phyloP scores from a whole-genome alignment of 2,329 filamentous ascomycete genomes.

The Hypomyces rosellus region DNA sequence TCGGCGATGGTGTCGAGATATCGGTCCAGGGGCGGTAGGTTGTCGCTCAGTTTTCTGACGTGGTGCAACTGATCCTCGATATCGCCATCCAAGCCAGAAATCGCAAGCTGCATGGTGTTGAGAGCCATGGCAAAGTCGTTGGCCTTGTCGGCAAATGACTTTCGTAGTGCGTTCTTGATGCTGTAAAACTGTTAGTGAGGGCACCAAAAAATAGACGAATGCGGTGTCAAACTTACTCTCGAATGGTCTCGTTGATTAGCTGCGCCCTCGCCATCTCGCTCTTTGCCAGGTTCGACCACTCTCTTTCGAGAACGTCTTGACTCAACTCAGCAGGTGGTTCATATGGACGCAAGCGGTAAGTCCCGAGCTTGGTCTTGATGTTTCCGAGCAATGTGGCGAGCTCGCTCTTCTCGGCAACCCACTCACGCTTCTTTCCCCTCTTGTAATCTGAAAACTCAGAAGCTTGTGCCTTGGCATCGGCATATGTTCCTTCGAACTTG shows the following conservation, averaged over 20 bases:
- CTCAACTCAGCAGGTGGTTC: conserved; percentile 80
- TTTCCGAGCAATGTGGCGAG: conserved; percentile 88
- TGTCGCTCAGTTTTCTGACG: conserved; percentile 77
- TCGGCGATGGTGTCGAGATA: conserved; percentile 83
- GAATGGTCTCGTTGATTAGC: conserved; percentile 94
- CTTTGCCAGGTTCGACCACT: conserved; percentile 74
- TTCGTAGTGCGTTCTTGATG: conserved; percentile 92
- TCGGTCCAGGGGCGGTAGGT: conserved; percentile 79
- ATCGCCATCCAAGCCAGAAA: conserved; percentile 94
- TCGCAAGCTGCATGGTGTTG: conserved; percentile 89
- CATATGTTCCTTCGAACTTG: conserved; percentile 84
- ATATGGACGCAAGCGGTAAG: conserved; percentile 85
- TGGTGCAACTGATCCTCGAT: conserved; percentile 91
- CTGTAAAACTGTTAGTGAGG: conserved; percentile 36
- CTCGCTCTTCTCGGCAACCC: conserved; percentile 98
- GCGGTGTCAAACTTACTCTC: conserved; percentile 57
- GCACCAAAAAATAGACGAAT: background rate
- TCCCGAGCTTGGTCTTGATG: conserved; percentile 97
- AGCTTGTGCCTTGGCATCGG: conserved; percentile 84
- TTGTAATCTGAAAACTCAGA: conserved; percentile 83
- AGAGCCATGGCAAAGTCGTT: conserved; percentile 96
- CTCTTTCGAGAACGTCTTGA: conserved; percentile 71
- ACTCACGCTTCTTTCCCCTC: conserved; percentile 79
- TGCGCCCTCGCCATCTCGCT: conserved; percentile 85
- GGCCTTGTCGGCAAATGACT: conserved; percentile 93